Evolutionary conservation across 2,329 filamentous ascomycete genomes (phyloP).

Genomic region (Exophiala spinifera): DNA sequence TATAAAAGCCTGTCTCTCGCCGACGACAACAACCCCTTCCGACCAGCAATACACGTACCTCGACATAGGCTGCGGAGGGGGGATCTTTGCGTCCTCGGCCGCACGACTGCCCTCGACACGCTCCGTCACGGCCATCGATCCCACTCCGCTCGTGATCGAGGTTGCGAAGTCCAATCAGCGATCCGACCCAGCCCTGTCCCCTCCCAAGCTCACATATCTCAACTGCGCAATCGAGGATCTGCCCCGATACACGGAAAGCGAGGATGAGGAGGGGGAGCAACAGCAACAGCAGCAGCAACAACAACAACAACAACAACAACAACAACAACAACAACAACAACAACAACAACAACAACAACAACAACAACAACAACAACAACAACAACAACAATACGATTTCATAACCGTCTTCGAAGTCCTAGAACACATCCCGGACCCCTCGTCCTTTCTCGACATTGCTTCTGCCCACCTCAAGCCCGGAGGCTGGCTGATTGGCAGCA

Average conservation of each 20-base stretch:
- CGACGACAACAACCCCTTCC: constrained; percentile 19
- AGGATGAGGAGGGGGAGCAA: no score
- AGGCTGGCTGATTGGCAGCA: constrained; percentile 89
- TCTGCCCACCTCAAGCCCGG: constrained; percentile 78
- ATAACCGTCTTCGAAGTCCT: constrained; percentile 91
- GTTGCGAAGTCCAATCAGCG: constrained; percentile 74
- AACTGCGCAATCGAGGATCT: constrained; percentile 76
- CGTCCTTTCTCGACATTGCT: constrained; percentile 68
- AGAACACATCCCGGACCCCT: constrained; percentile 80
- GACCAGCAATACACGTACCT: constrained; percentile 57
- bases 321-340: constrained; percentile 42
- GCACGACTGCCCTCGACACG: constrained; percentile 42
- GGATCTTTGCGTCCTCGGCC: constrained; percentile 81
- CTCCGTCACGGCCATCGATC: constrained; percentile 46
- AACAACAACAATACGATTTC: constrained; percentile 61
- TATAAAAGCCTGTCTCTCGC: constrained; percentile 65
- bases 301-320: constrained; percentile 41
- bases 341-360: constrained; percentile 41
- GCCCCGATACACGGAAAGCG: neutral
- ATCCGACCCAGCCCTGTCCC: constrained; percentile 65
- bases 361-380: constrained; percentile 41
- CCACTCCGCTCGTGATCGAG: constrained; percentile 42
- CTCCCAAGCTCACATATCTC: constrained; percentile 64
- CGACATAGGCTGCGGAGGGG: constrained; percentile 92
- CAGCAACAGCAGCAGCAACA: neutral